Evolutionary conservation across 2,329 filamentous ascomycete genomes (phyloP), one percentile per base, ranked within the genome.

Genomic region (Colletotrichum chrysophilum): DNA sequence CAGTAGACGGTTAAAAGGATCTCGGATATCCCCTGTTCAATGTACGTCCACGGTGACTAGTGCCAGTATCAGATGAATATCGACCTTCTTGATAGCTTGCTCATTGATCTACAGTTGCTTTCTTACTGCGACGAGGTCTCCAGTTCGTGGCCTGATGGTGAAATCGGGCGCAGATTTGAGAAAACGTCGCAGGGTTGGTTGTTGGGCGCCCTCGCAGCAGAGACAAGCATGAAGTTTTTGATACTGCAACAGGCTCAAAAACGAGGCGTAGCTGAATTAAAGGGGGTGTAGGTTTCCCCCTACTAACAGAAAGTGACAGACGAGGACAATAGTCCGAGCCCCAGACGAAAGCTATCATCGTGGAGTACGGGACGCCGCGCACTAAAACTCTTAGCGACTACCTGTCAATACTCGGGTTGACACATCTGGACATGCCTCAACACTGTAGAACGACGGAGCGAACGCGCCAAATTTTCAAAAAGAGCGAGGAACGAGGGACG

Each of bases 31-130:
- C 0, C 3, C 18, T 43, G 3, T n/a, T 43, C 38, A 43, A 43
- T n/a, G 9, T 0, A 1, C 38, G 38, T n/a, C 1, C 2, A 12
- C 18, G 18, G 38, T n/a, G 18, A 43, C 18, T 12, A 3, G 0
- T n/a, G 1, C 0, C 5, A 6, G 18, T 3, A n/a, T 18, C 18
- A n/a, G 18, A n/a, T 43, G 9, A 43, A 6, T 5, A 43, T 12
- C 5, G 9, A 43, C 3, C 38, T 43, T 10, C 18, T 10, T 1
- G 8, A 10, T 43, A 6, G 5, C 2, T 12, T n/a, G 38, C 18
- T n/a, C 38, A 12, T 43, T n/a, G 18, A 43, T 43, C 38, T 43
- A 10, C 18, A 10, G 38, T 43, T 2, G 9, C 5, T 43, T 6
- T n/a, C 18, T 10, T 43, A 10, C 38, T 43, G 18, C 38, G 3